These are phyloP conservation scores for Ophiocordyceps polyrhachis-furcata DNA, from an alignment of 2,329 filamentous ascomycete species.

Conservation along the genomic window DNA sequence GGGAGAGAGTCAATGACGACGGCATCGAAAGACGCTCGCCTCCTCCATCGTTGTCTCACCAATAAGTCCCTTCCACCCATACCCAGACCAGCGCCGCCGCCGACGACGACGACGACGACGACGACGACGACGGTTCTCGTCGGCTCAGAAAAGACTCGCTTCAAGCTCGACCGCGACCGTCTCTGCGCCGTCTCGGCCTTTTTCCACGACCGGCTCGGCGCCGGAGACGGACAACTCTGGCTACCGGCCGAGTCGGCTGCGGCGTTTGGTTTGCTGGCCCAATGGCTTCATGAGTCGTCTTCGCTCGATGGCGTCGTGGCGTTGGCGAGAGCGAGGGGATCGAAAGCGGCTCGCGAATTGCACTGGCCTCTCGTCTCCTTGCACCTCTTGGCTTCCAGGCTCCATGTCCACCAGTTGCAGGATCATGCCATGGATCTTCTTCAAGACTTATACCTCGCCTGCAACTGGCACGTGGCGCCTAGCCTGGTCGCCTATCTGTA, in stretches of 20 bases:
- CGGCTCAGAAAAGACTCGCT: conserved; percentile 21
- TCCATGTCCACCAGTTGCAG: conserved; percentile 30
- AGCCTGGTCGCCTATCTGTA: conserved; percentile 33
- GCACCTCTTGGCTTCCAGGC: conserved; percentile 36
- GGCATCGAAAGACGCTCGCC: too few relatives aligned
- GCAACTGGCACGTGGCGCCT: conserved; percentile 38
- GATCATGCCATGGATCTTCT: conserved; percentile 38
- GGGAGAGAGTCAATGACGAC: too few relatives aligned
- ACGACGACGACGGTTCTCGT: conserved; percentile 20
- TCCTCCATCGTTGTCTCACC: background rate
- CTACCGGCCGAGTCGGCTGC: conserved; percentile 27
- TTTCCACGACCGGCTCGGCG: conserved; percentile 27
- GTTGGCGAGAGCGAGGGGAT: conserved; percentile 15
- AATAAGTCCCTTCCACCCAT: conserved; percentile 7
- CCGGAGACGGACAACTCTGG: conserved; percentile 14
- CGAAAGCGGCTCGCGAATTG: conserved; percentile 18
- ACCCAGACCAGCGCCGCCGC: conserved; percentile 1
- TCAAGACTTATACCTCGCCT: conserved; percentile 38
- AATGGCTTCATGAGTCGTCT: conserved; percentile 29
- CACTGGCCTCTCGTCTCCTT: conserved; percentile 38
- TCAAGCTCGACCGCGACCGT: conserved; percentile 23
- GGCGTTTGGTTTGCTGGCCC: conserved; percentile 34
- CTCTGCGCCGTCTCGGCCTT: conserved; percentile 27
- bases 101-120: conserved; percentile 7
- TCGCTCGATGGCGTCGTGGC: conserved; percentile 25